Conservation (phyloP, 2,329 filamentous ascomycete species). For the Talaromyces sp. region DNA sequence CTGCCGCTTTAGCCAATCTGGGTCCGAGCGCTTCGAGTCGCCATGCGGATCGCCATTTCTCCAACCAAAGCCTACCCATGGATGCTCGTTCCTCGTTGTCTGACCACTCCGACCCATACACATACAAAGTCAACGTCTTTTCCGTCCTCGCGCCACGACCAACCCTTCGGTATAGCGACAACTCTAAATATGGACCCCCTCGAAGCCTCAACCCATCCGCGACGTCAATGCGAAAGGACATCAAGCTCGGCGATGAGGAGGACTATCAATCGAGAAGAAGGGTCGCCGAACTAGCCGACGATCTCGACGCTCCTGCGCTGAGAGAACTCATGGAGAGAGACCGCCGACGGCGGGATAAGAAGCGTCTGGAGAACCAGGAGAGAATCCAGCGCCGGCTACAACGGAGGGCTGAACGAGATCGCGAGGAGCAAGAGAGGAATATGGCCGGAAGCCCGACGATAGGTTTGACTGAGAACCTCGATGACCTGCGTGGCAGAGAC, state of each 20-base stretch:
- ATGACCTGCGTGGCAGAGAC: slow-evolving; percentile 13
- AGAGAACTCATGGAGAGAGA: slow-evolving; percentile 90
- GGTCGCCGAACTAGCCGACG: slow-evolving; percentile 71
- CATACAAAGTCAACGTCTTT: slow-evolving; percentile 75
- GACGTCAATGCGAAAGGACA: slow-evolving; percentile 48
- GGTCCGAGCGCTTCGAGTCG: slow-evolving; percentile 53
- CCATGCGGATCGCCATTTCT: slow-evolving; percentile 59
- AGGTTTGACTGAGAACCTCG: slow-evolving; percentile 1
- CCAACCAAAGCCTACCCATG: slow-evolving; percentile 70
- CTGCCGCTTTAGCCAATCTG: slow-evolving; percentile 56
- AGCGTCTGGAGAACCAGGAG: slow-evolving; percentile 65
- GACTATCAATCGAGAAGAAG: slow-evolving; percentile 56
- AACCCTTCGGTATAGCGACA: slow-evolving; percentile 67
- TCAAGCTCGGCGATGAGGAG: slow-evolving; percentile 56
- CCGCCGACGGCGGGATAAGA: slow-evolving; percentile 71
- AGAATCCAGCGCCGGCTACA: slow-evolving; percentile 47
- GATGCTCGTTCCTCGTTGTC: slow-evolving; percentile 72
- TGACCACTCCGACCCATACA: slow-evolving; percentile 66
- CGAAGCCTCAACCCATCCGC: slow-evolving; percentile 45
- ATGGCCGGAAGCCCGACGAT: slow-evolving; percentile 29
- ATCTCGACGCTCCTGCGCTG: slow-evolving; percentile 76
- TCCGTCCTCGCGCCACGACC: slow-evolving; percentile 82
- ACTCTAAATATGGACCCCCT: slow-evolving; percentile 51
- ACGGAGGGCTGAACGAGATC: slow-evolving; percentile 49
- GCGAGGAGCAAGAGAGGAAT: slow-evolving; percentile 35